phyloP scores from a whole-genome alignment of 2,329 filamentous ascomycete species.

The Emmonsia crescens region DNA sequence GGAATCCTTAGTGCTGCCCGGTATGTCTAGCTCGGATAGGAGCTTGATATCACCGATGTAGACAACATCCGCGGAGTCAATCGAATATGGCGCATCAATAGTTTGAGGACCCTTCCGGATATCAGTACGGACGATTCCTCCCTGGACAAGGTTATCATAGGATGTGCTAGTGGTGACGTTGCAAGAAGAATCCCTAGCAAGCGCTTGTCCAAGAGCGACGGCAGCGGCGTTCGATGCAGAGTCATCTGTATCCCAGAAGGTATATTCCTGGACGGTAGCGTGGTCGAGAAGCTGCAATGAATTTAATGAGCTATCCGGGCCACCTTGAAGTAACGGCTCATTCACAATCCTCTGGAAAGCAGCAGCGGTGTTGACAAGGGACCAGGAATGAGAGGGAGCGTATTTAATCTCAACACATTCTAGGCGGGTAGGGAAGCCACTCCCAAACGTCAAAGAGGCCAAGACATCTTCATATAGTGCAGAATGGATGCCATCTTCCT shows the following conservation, averaged over 20 bases:
- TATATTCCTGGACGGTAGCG: constrained; percentile 63
- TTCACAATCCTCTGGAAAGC: constrained; percentile 37
- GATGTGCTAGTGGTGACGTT: constrained; percentile 50
- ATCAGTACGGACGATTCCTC: constrained; percentile 73
- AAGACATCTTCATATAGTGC: constrained; percentile 84
- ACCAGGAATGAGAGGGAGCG: constrained; percentile 58
- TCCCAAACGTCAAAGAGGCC: constrained; percentile 69
- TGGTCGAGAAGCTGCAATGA: constrained; percentile 44
- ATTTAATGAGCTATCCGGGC: constrained; percentile 15
- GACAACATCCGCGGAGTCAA: constrained; percentile 66
- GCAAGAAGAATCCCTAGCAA: constrained; percentile 49
- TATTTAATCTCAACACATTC: constrained; percentile 82
- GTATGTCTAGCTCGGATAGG: constrained; percentile 63
- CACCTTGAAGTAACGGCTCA: constrained; percentile 27
- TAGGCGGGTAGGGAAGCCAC: constrained; percentile 52
- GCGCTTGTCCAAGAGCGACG: constrained; percentile 47
- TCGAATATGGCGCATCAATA: constrained; percentile 72
- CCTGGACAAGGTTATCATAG: constrained; percentile 55
- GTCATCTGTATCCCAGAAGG: constrained; percentile 84
- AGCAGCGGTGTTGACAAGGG: constrained; percentile 36
- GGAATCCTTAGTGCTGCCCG: constrained; percentile 57
- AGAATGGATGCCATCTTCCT: constrained; percentile 69
- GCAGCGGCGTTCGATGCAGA: constrained; percentile 58
- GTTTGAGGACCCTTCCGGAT: constrained; percentile 72
- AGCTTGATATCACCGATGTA: constrained; percentile 72